Conservation (phyloP, 129 eudicot species). For the Lactuca saligna region DNA sequence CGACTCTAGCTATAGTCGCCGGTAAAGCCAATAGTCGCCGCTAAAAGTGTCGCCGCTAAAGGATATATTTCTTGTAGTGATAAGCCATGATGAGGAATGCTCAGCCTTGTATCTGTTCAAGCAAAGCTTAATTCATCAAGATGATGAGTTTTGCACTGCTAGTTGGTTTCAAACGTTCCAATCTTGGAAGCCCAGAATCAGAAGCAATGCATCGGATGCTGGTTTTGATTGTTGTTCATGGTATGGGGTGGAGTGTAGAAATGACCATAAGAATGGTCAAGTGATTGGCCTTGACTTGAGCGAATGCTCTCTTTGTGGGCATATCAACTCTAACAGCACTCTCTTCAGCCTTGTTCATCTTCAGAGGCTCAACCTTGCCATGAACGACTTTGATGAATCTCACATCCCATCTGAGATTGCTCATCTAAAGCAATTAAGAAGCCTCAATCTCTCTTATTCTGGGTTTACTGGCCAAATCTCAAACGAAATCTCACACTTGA, state of each 20-base stretch:
- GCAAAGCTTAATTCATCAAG: constrained; percentile 13
- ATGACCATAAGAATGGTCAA: neutral
- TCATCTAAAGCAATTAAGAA: neutral
- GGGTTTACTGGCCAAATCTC: constrained; percentile 19
- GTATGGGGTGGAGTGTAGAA: constrained; percentile 19
- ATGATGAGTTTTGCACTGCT: neutral
- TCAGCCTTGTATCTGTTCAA: constrained; percentile 18
- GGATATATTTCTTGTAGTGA: no score
- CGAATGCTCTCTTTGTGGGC: no score
- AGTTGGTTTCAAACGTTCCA: neutral
- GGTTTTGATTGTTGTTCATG: constrained; percentile 22
- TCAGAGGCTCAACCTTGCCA: constrained; percentile 21
- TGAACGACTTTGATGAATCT: constrained; percentile 14
- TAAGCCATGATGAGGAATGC: constrained; percentile 25
- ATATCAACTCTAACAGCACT: no score
- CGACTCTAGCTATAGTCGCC: no score
- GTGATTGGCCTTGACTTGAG: constrained; percentile 14
- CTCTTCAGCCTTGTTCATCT: constrained; percentile 10
- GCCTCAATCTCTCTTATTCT: constrained; percentile 9
- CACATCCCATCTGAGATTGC: constrained; percentile 9
- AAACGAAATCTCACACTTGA: neutral
- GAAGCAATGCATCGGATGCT: constrained; percentile 1
- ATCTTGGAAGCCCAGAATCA: constrained; percentile 15
- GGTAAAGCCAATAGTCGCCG: no score
- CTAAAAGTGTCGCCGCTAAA: no score